Evolutionary conservation across 2,329 filamentous ascomycete species (phyloP).

Genomic region (Chalaropsis thielavioides): DNA sequence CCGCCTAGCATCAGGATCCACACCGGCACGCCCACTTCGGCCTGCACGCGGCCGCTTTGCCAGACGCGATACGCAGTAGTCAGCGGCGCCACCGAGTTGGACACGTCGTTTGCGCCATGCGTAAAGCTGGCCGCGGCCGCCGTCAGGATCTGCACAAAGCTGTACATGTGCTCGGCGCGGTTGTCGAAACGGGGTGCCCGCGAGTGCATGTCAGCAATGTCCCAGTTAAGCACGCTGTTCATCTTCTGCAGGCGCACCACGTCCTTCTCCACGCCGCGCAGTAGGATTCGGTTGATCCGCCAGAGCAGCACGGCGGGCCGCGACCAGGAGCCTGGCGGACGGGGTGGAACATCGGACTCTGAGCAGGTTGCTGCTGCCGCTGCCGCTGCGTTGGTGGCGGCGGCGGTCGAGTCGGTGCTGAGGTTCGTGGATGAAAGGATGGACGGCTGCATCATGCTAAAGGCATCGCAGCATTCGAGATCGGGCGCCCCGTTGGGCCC

Average conservation of each 20-base stretch:
- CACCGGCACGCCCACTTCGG: slow-evolving; percentile 30
- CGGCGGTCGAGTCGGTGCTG: slow-evolving; percentile 9
- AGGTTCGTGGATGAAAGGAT: slow-evolving; percentile 18
- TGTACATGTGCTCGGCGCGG: slow-evolving; percentile 37
- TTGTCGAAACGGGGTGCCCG: slow-evolving; percentile 38
- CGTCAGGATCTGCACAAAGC: slow-evolving; percentile 34
- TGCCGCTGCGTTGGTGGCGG: background rate
- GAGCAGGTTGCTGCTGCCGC: background rate
- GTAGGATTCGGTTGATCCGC: slow-evolving; percentile 28
- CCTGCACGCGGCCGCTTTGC: slow-evolving; percentile 28
- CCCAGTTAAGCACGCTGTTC: slow-evolving; percentile 33
- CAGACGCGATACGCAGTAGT: slow-evolving; percentile 39
- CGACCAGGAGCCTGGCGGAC: slow-evolving; percentile 29
- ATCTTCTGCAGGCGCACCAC: slow-evolving; percentile 33
- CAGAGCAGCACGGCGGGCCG: slow-evolving; percentile 29
- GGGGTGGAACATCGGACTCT: slow-evolving; percentile 21
- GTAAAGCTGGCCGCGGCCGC: slow-evolving; percentile 41
- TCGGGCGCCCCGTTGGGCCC: slow-evolving; percentile 8
- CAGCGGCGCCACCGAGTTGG: slow-evolving; percentile 38
- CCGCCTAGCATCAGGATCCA: slow-evolving; percentile 38
- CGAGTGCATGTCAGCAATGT: slow-evolving; percentile 35
- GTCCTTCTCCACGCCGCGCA: slow-evolving; percentile 36
- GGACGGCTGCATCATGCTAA: slow-evolving; percentile 22
- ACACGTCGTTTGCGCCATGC: slow-evolving; percentile 43
- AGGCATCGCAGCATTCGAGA: slow-evolving; percentile 21